These are phyloP conservation scores for Aquilaria agallochum DNA, from an alignment of 441 rosid species.

Conservation along the genomic window DNA sequence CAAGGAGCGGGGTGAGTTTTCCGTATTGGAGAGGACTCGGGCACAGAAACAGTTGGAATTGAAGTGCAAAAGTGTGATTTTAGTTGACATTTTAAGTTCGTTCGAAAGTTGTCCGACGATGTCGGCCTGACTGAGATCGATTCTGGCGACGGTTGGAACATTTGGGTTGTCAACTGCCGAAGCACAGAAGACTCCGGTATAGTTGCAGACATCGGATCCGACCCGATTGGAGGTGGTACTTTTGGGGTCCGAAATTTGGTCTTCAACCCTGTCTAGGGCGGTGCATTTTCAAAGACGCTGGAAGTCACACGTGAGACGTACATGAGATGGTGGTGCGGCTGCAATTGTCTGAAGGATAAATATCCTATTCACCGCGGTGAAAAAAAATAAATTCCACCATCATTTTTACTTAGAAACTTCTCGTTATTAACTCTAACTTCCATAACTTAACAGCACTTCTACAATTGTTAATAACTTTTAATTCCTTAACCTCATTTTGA, in stretches of 20 bases:
- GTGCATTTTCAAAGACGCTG: conserved; percentile 36
- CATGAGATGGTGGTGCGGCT: too few species aligned
- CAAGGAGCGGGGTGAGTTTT: conserved; percentile 47
- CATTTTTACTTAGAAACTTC: too few species aligned
- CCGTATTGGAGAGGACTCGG: conserved; percentile 43
- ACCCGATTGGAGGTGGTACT: conserved; percentile 45
- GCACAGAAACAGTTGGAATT: conserved; percentile 47
- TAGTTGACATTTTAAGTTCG: conserved; percentile 38
- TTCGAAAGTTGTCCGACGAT: conserved; percentile 48
- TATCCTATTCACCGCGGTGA: too few species aligned
- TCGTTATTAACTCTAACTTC: too few species aligned
- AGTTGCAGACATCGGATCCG: conserved; percentile 48
- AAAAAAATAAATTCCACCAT: too few species aligned
- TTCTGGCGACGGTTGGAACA: conserved; percentile 50
- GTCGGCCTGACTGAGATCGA: conserved; percentile 60
- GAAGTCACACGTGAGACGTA: too few species aligned
- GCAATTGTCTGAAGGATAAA: too few species aligned
- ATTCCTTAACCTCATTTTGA: too few species aligned
- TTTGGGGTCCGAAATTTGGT: conserved; percentile 57
- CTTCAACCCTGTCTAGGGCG: conserved; percentile 43
- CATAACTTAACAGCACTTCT: too few species aligned
- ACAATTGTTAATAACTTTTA: too few species aligned
- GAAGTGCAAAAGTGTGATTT: conserved; percentile 37
- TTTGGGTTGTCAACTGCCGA: conserved; percentile 33
- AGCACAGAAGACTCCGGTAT: conserved; percentile 55